phyloP scores from a whole-genome alignment of 2,329 filamentous ascomycete genomes.

The Aureobasidium sp. region DNA sequence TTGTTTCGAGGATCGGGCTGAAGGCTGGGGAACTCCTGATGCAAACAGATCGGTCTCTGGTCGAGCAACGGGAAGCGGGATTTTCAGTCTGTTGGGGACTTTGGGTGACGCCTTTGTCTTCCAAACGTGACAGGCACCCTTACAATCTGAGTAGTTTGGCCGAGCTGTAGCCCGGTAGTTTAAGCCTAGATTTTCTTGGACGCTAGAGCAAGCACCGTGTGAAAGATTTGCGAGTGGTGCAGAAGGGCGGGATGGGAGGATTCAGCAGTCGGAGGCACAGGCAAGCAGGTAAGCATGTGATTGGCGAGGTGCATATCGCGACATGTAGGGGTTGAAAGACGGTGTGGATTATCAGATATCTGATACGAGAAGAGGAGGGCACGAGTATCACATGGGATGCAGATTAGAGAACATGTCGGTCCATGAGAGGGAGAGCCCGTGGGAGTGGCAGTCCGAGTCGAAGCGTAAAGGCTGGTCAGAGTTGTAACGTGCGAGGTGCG shows the following conservation, averaged over 20 bases:
- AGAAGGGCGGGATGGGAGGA: not conserved
- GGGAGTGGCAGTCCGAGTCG: too few species aligned
- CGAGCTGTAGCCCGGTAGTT: not conserved
- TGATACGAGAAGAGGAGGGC: not conserved
- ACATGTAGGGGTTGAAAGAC: conserved; percentile 4
- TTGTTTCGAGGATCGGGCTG: not conserved
- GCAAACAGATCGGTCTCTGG: not conserved
- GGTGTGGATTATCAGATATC: not conserved
- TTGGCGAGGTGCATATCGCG: not conserved
- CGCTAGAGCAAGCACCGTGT: not conserved
- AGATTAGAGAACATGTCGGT: not conserved
- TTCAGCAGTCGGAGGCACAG: not conserved
- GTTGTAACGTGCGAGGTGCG: not conserved
- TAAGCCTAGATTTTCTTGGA: conserved; percentile 2
- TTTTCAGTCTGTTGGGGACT: not conserved
- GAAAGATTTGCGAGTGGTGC: conserved; percentile 7
- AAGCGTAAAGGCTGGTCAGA: too few species aligned
- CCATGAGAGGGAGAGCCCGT: not conserved
- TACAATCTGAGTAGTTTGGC: conserved; percentile 8
- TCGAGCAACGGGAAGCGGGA: conserved; percentile 7
- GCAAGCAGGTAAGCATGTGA: not conserved
- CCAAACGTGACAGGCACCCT: conserved; percentile 9
- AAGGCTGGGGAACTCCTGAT: conserved; percentile 2
- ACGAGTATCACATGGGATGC: not conserved
- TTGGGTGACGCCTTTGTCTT: not conserved